A percentile compares a stretch with the other conserved stretches of the same genome.
These are phyloP conservation scores for Rhizopogon rudus DNA, from an alignment of 768 basidiomycete genomes.

Conservation along the genomic window DNA sequence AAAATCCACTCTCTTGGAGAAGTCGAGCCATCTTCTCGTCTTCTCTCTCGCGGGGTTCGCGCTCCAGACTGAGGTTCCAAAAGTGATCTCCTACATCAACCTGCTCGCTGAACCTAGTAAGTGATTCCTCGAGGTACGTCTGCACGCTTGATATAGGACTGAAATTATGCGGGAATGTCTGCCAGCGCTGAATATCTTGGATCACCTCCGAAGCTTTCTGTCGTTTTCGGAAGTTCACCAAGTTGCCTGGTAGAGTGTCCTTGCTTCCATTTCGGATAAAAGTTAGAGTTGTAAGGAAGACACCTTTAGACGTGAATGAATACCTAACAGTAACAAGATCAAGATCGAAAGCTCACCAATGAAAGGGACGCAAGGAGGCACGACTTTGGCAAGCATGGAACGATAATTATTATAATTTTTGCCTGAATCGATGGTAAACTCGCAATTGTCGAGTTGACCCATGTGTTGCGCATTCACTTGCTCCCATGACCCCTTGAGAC, in stretches of 20 bases:
- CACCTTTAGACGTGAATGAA: constrained; percentile 47
- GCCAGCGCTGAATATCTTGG: constrained; percentile 95
- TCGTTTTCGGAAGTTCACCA: constrained; percentile 96
- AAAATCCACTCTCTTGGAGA: constrained; percentile 84
- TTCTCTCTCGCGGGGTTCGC: constrained; percentile 92
- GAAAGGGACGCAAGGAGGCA: too few species aligned
- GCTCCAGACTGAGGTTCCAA: constrained; percentile 81
- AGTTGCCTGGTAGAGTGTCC: constrained; percentile 68
- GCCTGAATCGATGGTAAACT: too few species aligned
- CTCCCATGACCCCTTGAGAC: too few species aligned
- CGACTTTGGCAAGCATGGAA: too few species aligned
- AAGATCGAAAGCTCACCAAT: constrained; percentile 20
- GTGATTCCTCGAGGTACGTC: constrained; percentile 72
- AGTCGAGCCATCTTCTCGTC: constrained; percentile 95
- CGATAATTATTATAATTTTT: too few species aligned
- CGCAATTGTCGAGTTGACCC: too few species aligned
- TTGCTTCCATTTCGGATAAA: constrained; percentile 97
- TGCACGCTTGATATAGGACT: constrained; percentile 60
- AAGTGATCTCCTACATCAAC: constrained; percentile 69
- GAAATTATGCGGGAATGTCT: constrained; percentile 87
- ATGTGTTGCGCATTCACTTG: too few species aligned
- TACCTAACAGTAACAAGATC: background rate
- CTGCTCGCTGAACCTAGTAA: constrained; percentile 66
- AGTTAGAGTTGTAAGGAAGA: constrained; percentile 91
- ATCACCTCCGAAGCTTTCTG: constrained; percentile 96